Percentiles rank a stretch among this genome's conserved stretches.
These are phyloP conservation scores for Fomitiporia mediterranea DNA, from an alignment of 1,284 basidiomycete genomes.

Conservation along the genomic window DNA sequence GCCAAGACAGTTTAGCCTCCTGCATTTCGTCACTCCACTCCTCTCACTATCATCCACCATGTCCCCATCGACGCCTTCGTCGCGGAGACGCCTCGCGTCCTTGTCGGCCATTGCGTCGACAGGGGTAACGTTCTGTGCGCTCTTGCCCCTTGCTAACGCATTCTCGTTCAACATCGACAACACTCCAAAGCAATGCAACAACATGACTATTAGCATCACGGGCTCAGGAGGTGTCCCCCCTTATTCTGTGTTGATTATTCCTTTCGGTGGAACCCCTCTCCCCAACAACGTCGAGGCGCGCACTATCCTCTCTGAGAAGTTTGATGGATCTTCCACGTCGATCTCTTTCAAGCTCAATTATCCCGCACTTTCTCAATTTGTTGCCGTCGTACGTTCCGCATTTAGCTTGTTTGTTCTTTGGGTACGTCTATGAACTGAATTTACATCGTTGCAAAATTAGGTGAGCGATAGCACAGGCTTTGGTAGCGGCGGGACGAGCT, in stretches of 20 bases:
- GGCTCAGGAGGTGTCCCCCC: slow-evolving; percentile 55
- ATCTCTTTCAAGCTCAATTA: slow-evolving; percentile 58
- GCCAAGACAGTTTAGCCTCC: too few species aligned
- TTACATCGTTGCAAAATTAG: slow-evolving; percentile 33
- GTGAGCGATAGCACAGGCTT: slow-evolving; percentile 67
- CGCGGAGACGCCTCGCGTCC: background rate
- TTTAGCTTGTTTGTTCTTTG: slow-evolving; percentile 4
- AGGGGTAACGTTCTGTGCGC: background rate
- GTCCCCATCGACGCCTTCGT: background rate
- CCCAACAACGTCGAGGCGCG: slow-evolving; percentile 59
- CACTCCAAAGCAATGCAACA: slow-evolving; percentile 58
- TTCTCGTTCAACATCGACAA: slow-evolving; percentile 58
- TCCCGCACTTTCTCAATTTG: slow-evolving; percentile 64
- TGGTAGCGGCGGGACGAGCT: slow-evolving; percentile 70
- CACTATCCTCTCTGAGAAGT: slow-evolving; percentile 51
- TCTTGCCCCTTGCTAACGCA: slow-evolving; percentile 31
- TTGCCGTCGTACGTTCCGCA: slow-evolving; percentile 59
- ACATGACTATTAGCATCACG: slow-evolving; percentile 51
- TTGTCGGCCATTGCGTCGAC: background rate
- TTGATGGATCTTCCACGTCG: slow-evolving; percentile 38
- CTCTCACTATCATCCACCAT: background rate
- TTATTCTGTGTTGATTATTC: slow-evolving; percentile 61
- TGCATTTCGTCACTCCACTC: background rate
- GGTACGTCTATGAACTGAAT: background rate
- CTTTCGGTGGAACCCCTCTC: slow-evolving; percentile 58